Percentiles rank a stretch among this genome's conserved stretches.
These are phyloP conservation scores for Ophiostoma angusticollis DNA, from an alignment of 2,329 filamentous ascomycete genomes.

Conservation along the genomic window DNA sequence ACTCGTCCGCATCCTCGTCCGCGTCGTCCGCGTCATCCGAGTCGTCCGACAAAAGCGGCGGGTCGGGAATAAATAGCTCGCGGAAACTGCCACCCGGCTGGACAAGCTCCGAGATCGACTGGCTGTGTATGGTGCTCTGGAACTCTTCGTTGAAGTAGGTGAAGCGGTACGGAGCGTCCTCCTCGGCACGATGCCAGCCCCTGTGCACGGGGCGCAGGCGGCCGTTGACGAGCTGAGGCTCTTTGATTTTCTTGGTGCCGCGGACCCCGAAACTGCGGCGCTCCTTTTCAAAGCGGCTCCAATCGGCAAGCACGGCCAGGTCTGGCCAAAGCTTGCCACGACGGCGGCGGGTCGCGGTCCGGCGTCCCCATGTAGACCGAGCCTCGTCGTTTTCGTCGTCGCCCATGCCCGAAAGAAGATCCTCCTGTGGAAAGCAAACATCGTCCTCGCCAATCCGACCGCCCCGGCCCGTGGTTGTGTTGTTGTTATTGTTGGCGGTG, in stretches of 20 bases:
- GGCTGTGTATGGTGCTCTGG: conserved; percentile 87
- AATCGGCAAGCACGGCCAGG: conserved; percentile 70
- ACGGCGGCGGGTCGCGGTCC: conserved; percentile 32
- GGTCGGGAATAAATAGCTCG: conserved; percentile 85
- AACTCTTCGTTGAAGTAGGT: conserved; percentile 99
- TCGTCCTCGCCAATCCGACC: conserved; percentile 72
- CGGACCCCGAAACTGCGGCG: conserved; percentile 69
- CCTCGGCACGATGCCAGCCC: conserved; percentile 76
- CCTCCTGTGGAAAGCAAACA: conserved; percentile 34
- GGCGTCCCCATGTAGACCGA: conserved; percentile 6
- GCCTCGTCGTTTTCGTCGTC: conserved; percentile 7
- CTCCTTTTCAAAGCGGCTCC: conserved; percentile 84
- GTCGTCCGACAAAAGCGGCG: conserved; percentile 58
- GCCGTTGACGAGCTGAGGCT: conserved; percentile 85
- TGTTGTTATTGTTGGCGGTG: conserved; percentile 2
- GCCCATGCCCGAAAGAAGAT: conserved; percentile 11
- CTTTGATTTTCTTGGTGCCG: conserved; percentile 80
- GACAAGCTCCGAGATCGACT: conserved; percentile 84
- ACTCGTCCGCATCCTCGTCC: background rate
- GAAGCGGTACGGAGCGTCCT: conserved; percentile 85
- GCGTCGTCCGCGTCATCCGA: conserved; percentile 50
- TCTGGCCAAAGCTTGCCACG: conserved; percentile 79
- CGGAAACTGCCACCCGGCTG: conserved; percentile 74
- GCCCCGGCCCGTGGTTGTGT: conserved; percentile 1
- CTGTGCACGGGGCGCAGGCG: conserved; percentile 68